Evolutionary conservation across 2,329 filamentous ascomycete genomes (phyloP), one percentile per base, ranked within the genome.

Genomic region (Epichloe coenophiala): DNA sequence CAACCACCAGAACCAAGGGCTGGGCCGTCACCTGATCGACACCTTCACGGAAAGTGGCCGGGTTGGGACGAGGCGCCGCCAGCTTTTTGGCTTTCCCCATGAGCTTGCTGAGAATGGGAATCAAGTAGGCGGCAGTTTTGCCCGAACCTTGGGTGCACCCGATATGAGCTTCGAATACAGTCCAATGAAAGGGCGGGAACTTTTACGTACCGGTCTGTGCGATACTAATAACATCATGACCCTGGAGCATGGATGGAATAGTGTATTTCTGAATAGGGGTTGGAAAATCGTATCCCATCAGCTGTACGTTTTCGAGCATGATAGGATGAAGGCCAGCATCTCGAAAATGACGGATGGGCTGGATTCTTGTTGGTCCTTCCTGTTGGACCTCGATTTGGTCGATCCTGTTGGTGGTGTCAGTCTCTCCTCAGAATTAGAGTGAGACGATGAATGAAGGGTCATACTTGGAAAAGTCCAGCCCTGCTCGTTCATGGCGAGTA

Each of bases 31-130:
- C 78, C 19, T 58, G 60, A 15, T 72, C 67, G 2, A 67, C 33
- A 1, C 68, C 69, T 2, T 75, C 66, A 11, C 77, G 68, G 59
- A 81, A 84, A 0, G 69, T 73, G 1, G 66, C 65, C 0, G 78
- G 73, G 55, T 84, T 81, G 0, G 90, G 88, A 4, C 90, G 85
- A 43, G 81, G 76, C 5, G 87, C 90, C 1, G 84, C 83, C 6
- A 96, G 71, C 68, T 89, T 90, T 70, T 89, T 93, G 5, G 86
- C 88, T 70, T 97, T 97, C 27, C 93, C 93, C 88, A 97, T 96
- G 21, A 98, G 71, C 65, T 86, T 85, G 53, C 89, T 95, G 48
- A 97, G 62, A 53, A 95, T 86, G 0, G 93, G 93, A 50, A 96
- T 80, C 4, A 98, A 69, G 62, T 93, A 98, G 0, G 93, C 90